Base-by-base conservation (phyloP, 2,329 filamentous ascomycete genomes). In the Claviceps spartinae region DNA sequence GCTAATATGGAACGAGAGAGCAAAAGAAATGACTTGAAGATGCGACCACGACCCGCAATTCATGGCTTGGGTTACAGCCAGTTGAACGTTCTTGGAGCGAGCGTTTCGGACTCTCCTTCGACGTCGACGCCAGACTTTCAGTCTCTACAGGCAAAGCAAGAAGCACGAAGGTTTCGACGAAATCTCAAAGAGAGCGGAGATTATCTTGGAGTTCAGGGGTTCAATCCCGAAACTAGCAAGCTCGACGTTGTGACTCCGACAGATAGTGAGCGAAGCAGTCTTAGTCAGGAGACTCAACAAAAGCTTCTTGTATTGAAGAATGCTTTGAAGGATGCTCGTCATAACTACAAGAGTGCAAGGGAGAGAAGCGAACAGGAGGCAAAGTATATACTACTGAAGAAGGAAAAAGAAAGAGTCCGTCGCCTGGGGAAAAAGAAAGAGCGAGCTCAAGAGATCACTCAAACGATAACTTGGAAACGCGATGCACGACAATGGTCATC, bases 201-300 rank as follows among this genome's bases (percentile, higher is more conserved):
- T 60, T 82, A 73, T 58, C 69, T 82, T 0, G 78, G 77, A 2
- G 74, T 81, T 1, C 76, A 79, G 53, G 78, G 78, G 3, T 67
- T 76, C 50, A 81, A 82, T 58, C 78, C 78, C 0, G 65, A 70
- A 43, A 81, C 79, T 0, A 76, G 79, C 5, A 66, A 73, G 55
- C 70, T 73, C 48, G 73, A 79, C 53, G 62, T 74, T 14, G 64
- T 78, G 40, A 77, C 74, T 4, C 72, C 74, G 7, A 73, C 73
- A 2, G 67, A 69, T 14, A 76, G 72, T 54, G 73, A 72, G 1
- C 66, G 67, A 30, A 70, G 69, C 52, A 64, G 61, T 4, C 47
- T 60, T 46, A 60, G 65, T 57, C 47, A 60, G 16, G 61, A 65
- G 24, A 62, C 61, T 6, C 63, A 64, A 37, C 58, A 61, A 43